Evolutionary conservation across 352 stramenopile species (phyloP).

Genomic region (Aphanomyces invadans): DNA sequence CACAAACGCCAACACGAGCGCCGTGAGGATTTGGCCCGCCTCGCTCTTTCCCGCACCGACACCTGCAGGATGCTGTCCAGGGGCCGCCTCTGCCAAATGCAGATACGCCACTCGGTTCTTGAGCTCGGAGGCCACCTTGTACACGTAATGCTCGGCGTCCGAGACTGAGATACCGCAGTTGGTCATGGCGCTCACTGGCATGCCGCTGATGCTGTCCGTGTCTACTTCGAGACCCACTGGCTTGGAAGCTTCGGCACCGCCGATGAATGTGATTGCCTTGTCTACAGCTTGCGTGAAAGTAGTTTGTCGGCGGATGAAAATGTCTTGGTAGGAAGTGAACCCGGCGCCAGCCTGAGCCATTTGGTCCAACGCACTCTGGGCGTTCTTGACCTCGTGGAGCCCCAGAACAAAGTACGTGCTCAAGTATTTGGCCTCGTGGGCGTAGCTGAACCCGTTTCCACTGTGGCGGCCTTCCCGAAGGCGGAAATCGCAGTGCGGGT

Average conservation of each 20-base stretch:
- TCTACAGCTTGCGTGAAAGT: conserved; percentile 16
- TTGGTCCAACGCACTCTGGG: conserved; percentile 20
- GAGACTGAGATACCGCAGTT: conserved; percentile 24
- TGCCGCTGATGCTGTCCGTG: conserved; percentile 22
- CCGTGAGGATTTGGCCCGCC: conserved; percentile 22
- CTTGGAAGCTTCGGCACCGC: not conserved
- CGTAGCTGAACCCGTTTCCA: conserved; percentile 24
- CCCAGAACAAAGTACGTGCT: conserved; percentile 23
- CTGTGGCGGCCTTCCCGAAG: conserved; percentile 22
- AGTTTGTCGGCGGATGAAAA: conserved; percentile 16
- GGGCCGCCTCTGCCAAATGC: conserved; percentile 21
- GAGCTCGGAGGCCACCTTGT: conserved; percentile 2
- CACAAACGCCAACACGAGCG: conserved; percentile 23
- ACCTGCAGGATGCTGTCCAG: conserved; percentile 13
- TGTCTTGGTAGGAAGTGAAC: conserved; percentile 19
- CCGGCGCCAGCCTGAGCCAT: conserved; percentile 3
- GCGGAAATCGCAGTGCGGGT: conserved; percentile 24
- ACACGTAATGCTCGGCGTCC: conserved; percentile 21
- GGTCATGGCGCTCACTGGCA: conserved; percentile 26
- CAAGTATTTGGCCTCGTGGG: not conserved
- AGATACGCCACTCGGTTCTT: conserved; percentile 10
- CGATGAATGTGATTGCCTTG: conserved; percentile 17
- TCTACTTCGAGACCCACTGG: conserved; percentile 21
- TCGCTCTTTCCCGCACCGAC: conserved; percentile 24
- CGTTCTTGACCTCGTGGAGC: conserved; percentile 24